A percentile compares a stretch with the other conserved stretches of the same genome.
phyloP scores from a whole-genome alignment of 768 basidiomycete genomes.

The Leccinum aurantiacum region DNA sequence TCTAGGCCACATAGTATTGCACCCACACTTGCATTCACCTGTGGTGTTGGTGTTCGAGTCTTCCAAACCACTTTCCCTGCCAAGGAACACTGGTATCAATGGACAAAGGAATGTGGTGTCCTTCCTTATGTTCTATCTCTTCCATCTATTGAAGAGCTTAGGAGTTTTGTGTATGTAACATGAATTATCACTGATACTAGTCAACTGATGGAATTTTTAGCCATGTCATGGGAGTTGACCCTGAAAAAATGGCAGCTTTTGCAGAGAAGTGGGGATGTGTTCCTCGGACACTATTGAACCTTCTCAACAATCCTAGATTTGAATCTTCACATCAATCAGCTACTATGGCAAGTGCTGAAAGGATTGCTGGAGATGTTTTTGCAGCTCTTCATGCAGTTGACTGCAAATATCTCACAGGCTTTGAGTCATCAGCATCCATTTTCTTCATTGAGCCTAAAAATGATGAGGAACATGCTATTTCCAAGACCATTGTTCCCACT shows the following conservation, averaged over 20 bases:
- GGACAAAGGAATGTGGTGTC: neutral
- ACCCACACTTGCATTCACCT: neutral
- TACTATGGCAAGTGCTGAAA: neutral
- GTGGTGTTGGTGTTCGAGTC: neutral
- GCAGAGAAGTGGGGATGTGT: neutral
- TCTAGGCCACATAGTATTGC: neutral
- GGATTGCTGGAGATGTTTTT: neutral
- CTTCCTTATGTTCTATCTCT: neutral
- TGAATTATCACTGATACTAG: neutral
- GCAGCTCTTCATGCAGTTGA: neutral
- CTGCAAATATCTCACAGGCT: neutral
- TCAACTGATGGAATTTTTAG: neutral
- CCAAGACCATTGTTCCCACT: neutral
- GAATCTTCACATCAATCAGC: no score
- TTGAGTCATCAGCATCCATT: neutral
- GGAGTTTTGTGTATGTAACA: neutral
- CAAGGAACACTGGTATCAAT: neutral
- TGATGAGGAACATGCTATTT: neutral
- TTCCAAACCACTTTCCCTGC: neutral
- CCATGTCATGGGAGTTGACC: neutral
- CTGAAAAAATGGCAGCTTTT: neutral
- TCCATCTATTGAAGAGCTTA: neutral
- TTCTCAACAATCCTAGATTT: neutral
- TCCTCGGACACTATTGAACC: neutral
- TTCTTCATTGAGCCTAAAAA: neutral